Conservation (phyloP, 345 rosid genomes). For the Citrus trifoliata region DNA sequence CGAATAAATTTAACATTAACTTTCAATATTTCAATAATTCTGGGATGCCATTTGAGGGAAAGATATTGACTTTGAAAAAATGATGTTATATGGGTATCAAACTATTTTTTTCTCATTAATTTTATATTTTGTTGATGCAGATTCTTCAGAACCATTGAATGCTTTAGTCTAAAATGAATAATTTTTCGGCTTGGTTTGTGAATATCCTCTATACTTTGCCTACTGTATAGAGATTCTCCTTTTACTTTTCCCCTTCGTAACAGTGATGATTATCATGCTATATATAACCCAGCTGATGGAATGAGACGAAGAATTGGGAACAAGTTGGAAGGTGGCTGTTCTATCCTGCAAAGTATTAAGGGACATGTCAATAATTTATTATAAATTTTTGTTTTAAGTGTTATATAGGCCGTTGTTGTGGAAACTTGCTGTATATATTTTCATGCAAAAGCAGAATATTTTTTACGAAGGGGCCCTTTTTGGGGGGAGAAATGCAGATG, state of each 20-base stretch:
- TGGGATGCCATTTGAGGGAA: not conserved
- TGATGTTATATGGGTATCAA: not conserved
- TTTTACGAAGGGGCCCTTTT: slow-evolving; percentile 24
- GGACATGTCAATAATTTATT: not conserved
- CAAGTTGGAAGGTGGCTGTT: not conserved
- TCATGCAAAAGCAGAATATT: slow-evolving; percentile 38
- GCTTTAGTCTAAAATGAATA: not conserved
- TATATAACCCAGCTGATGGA: not conserved
- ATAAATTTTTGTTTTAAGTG: not conserved
- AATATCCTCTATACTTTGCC: not conserved
- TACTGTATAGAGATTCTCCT: not conserved
- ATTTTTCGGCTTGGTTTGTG: not conserved
- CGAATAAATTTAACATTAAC: not conserved
- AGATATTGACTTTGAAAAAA: not conserved
- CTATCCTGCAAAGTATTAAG: not conserved
- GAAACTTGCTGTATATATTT: slow-evolving; percentile 18
- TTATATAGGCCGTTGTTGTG: not conserved
- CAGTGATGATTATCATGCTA: slow-evolving; percentile 4
- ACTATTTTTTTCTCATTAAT: not conserved
- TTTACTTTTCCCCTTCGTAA: not conserved
- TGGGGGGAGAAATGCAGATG: slow-evolving; percentile 17
- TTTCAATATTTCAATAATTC: not conserved
- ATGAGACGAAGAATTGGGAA: slow-evolving; percentile 5
- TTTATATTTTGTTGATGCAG: not conserved
- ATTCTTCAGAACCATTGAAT: not conserved